Evolutionary conservation across 73 alveolate species (phyloP), one percentile per base, ranked within the genome.

Genomic region (Paramecium primaurelia): DNA sequence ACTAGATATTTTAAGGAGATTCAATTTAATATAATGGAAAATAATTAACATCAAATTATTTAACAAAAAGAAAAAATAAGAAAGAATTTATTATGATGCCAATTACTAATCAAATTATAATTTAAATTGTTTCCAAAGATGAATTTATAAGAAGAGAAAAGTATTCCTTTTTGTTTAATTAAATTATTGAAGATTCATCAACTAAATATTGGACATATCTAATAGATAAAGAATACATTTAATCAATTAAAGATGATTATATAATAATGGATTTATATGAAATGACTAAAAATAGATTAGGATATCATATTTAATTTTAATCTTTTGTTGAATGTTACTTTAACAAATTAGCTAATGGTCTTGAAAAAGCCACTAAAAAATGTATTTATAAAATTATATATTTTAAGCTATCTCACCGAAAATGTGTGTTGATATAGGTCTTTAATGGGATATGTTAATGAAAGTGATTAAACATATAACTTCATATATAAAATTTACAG

Each of bases 271-370:
- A 80, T 0, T 26, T 80, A 11, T 49, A 80, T 45, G 44, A 80
- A 22, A 44, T 42, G 73, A 49, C 58, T 80, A 42, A 44, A 20
- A 51, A 40, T 25, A 80, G 91, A 49, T 80, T 80, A 44, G 91
- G 73, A 26, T 40, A 12, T 80, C 44, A 80, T 42, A 37, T 80
- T 26, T 28, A 80, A 32, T 80, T 80, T 6, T 28, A 22, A 80
- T 80, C 91, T 0, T 80, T 80, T 80, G 58, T 80, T 45, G 91
- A 80, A 36, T 80, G 91, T 22, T 80, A 80, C 25, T 80, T 18
- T 25, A 80, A 32, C 8, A 80, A 80, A 80, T 11, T 80, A 47
- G 91, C 91, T 14, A 47, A 11, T 42, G 71, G 75, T 3, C 44
- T 80, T 42, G 91, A 80, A 36, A 80, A 80, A 49, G 44, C 75